Evolutionary conservation across 2,329 filamentous ascomycete species (phyloP), one percentile per base, ranked within the genome.

Genomic region (Arachnomyces sp.): DNA sequence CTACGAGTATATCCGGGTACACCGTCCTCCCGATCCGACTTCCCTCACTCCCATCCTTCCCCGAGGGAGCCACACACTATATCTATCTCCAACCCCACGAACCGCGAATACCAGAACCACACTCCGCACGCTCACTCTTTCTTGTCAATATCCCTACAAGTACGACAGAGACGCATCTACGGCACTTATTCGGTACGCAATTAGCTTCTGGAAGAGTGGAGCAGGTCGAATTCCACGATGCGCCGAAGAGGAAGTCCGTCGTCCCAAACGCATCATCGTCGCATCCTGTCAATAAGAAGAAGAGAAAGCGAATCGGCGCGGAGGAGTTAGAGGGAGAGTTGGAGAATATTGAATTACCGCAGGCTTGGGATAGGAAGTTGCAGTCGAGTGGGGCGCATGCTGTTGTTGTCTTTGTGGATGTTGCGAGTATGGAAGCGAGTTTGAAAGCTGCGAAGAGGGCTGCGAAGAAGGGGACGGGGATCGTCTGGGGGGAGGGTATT

Each of bases 61-160:
- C 79, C 16, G 64, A 71, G 31, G 63, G 73, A 32, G 73, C 79
- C 43, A 77, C 77, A 36, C 92, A 96, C 66, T 86, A 89, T 64
- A 70, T 96, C 54, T 94, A 94, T 66, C 66, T 96, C 40, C 85
- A 86, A 49, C 79, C 79, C 40, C 89, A 96, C 63, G 74, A 81
- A 34, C 88, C 90, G 45, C 86, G 83, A 64, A 74, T 84, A 31
- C 79, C 84, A 11, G 83, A 82, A 6, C 71, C 75, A 40, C 75
- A 84, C 60, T 83, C 90, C 52, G 68, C 77, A 12, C 81, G 89
- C 51, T 88, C 84, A 45, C 73, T 98, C 13, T 98, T 94, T 64
- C 59, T 94, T n/a, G 84, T 89, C 48, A 96, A 98, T 55, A 67
- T 93, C 1, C 92, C 92, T 5, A 72, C 82, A 47, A 89, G 95